These are phyloP conservation scores for Pseudozyma tsukubaensis DNA, from an alignment of 1,284 basidiomycete genomes.

Conservation along the genomic window DNA sequence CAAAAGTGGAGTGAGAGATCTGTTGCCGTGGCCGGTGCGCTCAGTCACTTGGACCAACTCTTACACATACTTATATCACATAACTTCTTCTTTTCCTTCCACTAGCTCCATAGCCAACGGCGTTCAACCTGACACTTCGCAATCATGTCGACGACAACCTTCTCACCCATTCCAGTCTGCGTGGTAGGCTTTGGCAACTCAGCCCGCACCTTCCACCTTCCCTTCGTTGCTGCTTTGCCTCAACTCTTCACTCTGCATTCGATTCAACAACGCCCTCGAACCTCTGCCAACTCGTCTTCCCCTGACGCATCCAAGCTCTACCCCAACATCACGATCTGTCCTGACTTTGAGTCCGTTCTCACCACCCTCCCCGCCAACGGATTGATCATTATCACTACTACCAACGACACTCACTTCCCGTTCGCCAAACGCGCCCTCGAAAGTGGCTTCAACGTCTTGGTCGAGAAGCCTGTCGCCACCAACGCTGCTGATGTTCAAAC, in stretches of 20 bases:
- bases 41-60: not conserved
- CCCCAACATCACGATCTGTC: constrained; percentile 53
- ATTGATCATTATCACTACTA: constrained; percentile 66
- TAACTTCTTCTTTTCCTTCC: not conserved
- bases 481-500: constrained; percentile 45
- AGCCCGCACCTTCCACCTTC: constrained; percentile 64
- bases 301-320: constrained; percentile 47
- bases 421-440: constrained; percentile 63
- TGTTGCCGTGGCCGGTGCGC: not conserved
- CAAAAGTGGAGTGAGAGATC: not conserved
- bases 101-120: not conserved
- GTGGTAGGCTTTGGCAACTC: constrained; percentile 62
- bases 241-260: constrained; percentile 57
- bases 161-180: constrained; percentile 56
- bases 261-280: constrained; percentile 62
- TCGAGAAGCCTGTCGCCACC: constrained; percentile 65
- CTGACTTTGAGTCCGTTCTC: constrained; percentile 58
- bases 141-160: not conserved
- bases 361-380: constrained; percentile 57
- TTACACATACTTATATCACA: not conserved
- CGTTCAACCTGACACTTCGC: not conserved
- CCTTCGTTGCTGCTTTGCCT: constrained; percentile 58
- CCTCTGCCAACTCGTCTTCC: constrained; percentile 28
- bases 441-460: constrained; percentile 62
- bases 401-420: constrained; percentile 63